Evolutionary conservation across 345 rosid genomes (phyloP).

Genomic region (Citrus cavaleriei): DNA sequence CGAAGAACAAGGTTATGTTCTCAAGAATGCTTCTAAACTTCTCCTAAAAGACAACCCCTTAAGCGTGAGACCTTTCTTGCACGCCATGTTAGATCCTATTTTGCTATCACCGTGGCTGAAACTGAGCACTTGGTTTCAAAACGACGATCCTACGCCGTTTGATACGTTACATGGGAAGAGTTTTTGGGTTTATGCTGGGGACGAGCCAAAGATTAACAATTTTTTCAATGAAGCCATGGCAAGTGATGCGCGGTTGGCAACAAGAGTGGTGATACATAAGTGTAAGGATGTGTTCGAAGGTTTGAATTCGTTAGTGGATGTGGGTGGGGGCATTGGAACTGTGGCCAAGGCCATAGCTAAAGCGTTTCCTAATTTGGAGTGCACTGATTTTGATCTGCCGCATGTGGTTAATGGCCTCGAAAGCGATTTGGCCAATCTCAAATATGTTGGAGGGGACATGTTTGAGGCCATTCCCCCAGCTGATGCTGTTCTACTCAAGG

Average conservation of each 20-base stretch:
- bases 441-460: slow-evolving; percentile 32
- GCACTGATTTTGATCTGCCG: slow-evolving; percentile 39
- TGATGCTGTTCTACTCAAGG: slow-evolving; percentile 33
- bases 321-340: slow-evolving; percentile 43
- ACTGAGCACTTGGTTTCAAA: slow-evolving; percentile 32
- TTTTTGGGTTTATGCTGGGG: slow-evolving; percentile 11
- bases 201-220: slow-evolving; percentile 13
- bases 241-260: slow-evolving; percentile 18
- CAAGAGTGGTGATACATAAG: slow-evolving; percentile 13
- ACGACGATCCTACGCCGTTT: slow-evolving; percentile 24
- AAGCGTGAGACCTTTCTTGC: slow-evolving; percentile 26
- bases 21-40: slow-evolving; percentile 21
- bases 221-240: background rate
- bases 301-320: slow-evolving; percentile 32
- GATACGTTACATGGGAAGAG: slow-evolving; percentile 27
- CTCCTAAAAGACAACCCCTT: slow-evolving; percentile 30
- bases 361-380: slow-evolving; percentile 18
- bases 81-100: slow-evolving; percentile 16
- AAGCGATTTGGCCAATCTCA: slow-evolving; percentile 16
- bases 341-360: slow-evolving; percentile 25
- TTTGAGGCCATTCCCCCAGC: slow-evolving; percentile 34
- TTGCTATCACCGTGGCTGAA: slow-evolving; percentile 22
- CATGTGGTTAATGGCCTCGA: slow-evolving; percentile 28
- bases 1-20: slow-evolving; percentile 14
- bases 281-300: slow-evolving; percentile 26